Evolutionary conservation across 768 basidiomycete genomes (phyloP).

Genomic region (Boletus huronensis): DNA sequence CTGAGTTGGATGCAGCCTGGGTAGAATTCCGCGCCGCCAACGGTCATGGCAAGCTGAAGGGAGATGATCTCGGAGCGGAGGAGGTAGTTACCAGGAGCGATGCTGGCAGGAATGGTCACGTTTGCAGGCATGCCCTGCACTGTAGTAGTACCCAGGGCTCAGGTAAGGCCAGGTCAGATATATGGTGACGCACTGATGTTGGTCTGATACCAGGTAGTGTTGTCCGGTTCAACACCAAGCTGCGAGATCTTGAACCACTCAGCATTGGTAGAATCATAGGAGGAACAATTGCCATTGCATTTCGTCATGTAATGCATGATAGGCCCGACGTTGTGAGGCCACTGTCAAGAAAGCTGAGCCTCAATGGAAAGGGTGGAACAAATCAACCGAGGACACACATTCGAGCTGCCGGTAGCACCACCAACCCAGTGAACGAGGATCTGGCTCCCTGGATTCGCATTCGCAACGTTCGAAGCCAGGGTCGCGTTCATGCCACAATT

Average conservation of each 20-base stretch:
- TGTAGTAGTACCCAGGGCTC: slow-evolving; percentile 7
- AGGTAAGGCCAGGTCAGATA: background rate
- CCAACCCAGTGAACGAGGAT: slow-evolving; percentile 55
- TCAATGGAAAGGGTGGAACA: background rate
- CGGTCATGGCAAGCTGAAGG: slow-evolving; percentile 56
- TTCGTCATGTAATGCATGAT: slow-evolving; percentile 71
- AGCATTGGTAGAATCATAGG: slow-evolving; percentile 54
- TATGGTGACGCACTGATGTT: slow-evolving; percentile 41
- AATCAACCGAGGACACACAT: slow-evolving; percentile 23
- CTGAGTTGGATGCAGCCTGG: slow-evolving; percentile 30
- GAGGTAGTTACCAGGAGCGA: slow-evolving; percentile 68
- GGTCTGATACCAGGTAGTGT: slow-evolving; percentile 46
- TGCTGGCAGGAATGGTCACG: slow-evolving; percentile 44
- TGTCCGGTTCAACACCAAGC: slow-evolving; percentile 37
- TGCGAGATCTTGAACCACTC: slow-evolving; percentile 75
- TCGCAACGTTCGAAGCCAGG: slow-evolving; percentile 46
- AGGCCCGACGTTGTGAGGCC: slow-evolving; percentile 61
- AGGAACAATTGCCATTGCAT: slow-evolving; percentile 54
- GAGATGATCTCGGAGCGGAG: slow-evolving; percentile 78
- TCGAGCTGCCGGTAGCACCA: slow-evolving; percentile 35
- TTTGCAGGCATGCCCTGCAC: slow-evolving; percentile 38
- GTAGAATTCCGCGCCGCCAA: slow-evolving; percentile 52
- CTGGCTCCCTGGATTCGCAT: slow-evolving; percentile 56
- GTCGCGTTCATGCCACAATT: slow-evolving; percentile 59
- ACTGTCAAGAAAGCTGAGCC: slow-evolving; percentile 24